These are phyloP conservation scores for Alternaria gaisen DNA, from an alignment of 2,329 filamentous ascomycete genomes.

Conservation along the genomic window DNA sequence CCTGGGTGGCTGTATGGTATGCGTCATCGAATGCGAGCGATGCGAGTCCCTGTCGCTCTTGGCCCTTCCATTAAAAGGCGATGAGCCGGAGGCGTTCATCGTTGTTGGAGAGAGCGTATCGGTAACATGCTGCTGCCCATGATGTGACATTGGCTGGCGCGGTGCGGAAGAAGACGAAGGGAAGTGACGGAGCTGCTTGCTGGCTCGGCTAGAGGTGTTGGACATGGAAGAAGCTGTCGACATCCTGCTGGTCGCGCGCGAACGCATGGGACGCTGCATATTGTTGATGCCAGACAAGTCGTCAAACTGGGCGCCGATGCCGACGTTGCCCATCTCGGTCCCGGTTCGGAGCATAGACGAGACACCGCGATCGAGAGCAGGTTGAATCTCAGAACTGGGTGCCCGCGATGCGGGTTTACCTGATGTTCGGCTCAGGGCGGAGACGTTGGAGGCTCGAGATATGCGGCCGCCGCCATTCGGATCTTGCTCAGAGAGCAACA, in stretches of 20 bases:
- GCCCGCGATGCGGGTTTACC: constrained; percentile 38
- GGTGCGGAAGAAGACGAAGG: constrained; percentile 52
- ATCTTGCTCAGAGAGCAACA: constrained; percentile 57
- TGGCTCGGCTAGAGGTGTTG: constrained; percentile 53
- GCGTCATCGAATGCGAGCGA: constrained; percentile 54
- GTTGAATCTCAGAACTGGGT: constrained; percentile 42
- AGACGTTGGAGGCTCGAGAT: constrained; percentile 59
- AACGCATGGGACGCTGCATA: constrained; percentile 47
- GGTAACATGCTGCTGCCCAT: constrained; percentile 52
- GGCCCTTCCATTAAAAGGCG: constrained; percentile 34
- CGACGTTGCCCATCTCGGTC: constrained; percentile 59
- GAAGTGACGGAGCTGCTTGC: constrained; percentile 45
- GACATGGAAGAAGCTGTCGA: constrained; percentile 55
- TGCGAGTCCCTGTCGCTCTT: constrained; percentile 45
- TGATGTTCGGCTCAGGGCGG: constrained; percentile 48
- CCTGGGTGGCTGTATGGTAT: constrained; percentile 39
- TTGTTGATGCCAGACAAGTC: constrained; percentile 50
- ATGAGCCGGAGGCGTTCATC: constrained; percentile 43
- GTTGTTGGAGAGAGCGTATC: constrained; percentile 49
- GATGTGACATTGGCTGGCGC: constrained; percentile 52
- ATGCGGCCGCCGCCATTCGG: constrained; percentile 57
- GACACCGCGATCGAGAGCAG: constrained; percentile 50
- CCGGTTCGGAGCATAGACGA: constrained; percentile 61
- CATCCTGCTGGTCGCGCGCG: constrained; percentile 46
- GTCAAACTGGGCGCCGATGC: constrained; percentile 42